A percentile compares a stretch with the other conserved stretches of the same genome.
These are phyloP conservation scores for Pouteria glomerata DNA, from an alignment of 148 eudicot species.

Conservation along the genomic window DNA sequence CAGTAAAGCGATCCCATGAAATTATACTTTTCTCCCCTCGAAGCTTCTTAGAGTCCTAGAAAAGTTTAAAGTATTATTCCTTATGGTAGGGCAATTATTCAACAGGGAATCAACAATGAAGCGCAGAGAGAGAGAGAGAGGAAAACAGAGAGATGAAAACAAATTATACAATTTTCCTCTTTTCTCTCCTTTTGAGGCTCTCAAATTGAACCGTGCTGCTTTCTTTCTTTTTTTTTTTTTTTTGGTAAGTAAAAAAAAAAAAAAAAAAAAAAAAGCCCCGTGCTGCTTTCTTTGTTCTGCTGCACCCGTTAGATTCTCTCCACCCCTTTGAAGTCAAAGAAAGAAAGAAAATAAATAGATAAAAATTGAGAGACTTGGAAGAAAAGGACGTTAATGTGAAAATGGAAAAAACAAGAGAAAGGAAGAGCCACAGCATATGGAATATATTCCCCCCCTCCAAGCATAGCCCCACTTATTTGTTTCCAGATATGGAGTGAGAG, in stretches of 20 bases:
- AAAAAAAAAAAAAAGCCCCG: too few species aligned
- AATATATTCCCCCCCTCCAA: slow-evolving; percentile 88
- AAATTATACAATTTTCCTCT: slow-evolving; percentile 58
- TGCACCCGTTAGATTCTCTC: slow-evolving; percentile 17
- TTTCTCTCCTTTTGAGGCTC: slow-evolving; percentile 72
- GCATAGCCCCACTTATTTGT: slow-evolving; percentile 64
- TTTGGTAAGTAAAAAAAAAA: too few species aligned
- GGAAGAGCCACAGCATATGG: slow-evolving; percentile 59
- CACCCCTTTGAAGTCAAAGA: slow-evolving; percentile 4
- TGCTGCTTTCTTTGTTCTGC: slow-evolving; percentile 11
- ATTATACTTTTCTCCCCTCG: too few species aligned
- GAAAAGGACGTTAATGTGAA: slow-evolving; percentile 5
- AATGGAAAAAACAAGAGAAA: slow-evolving; percentile 20
- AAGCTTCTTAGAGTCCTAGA: slow-evolving; percentile 27
- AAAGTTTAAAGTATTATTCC: slow-evolving; percentile 46
- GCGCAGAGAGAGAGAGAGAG: too few species aligned
- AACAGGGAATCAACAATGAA: too few species aligned
- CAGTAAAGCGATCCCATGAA: slow-evolving; percentile 34
- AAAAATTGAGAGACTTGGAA: background rate
- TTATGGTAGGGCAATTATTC: slow-evolving; percentile 66
- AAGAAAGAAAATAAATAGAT: background rate
- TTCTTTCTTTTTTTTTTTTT: slow-evolving; percentile 43
- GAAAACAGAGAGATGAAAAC: slow-evolving; percentile 49
- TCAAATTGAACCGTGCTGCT: slow-evolving; percentile 51
- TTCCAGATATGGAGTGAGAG: slow-evolving; percentile 88